A percentile compares a stretch with the other conserved stretches of the same genome.
These are phyloP conservation scores for Bertia moriformis DNA, from an alignment of 2,329 filamentous ascomycete species.

Conservation along the genomic window DNA sequence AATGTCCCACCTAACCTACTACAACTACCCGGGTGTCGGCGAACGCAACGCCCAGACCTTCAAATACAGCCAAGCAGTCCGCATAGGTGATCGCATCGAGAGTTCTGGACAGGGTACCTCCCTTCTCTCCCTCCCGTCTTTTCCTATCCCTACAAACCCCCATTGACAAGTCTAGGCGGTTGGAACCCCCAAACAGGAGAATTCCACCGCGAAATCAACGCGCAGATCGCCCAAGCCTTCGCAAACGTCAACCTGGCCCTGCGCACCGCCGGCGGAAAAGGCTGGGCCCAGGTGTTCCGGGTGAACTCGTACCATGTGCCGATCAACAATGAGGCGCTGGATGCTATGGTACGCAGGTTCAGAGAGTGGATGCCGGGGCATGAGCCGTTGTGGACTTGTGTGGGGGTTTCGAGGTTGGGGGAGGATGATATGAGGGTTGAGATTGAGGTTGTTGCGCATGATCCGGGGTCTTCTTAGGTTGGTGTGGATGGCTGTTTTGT, in stretches of 20 bases:
- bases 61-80: constrained; percentile 29
- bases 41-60: constrained; percentile 15
- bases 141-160: background rate
- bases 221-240: constrained; percentile 36
- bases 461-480: too few species aligned
- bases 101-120: constrained; percentile 29
- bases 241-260: constrained; percentile 36
- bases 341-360: constrained; percentile 28
- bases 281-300: constrained; percentile 37
- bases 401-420: constrained; percentile 32
- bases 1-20: constrained; percentile 21
- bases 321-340: constrained; percentile 22
- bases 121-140: background rate
- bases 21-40: constrained; percentile 21
- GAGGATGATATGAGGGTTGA: constrained; percentile 38
- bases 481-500: too few species aligned
- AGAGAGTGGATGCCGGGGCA: constrained; percentile 34
- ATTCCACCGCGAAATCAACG: constrained; percentile 18
- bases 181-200: constrained; percentile 13
- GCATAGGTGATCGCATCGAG: constrained; percentile 30
- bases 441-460: constrained; percentile 38
- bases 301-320: constrained; percentile 29
- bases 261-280: constrained; percentile 35
- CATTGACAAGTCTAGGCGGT: constrained; percentile 9
- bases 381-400: constrained; percentile 34